Conservation (phyloP, 495 filamentous ascomycete species). For the Bryoglossum gracile region DNA sequence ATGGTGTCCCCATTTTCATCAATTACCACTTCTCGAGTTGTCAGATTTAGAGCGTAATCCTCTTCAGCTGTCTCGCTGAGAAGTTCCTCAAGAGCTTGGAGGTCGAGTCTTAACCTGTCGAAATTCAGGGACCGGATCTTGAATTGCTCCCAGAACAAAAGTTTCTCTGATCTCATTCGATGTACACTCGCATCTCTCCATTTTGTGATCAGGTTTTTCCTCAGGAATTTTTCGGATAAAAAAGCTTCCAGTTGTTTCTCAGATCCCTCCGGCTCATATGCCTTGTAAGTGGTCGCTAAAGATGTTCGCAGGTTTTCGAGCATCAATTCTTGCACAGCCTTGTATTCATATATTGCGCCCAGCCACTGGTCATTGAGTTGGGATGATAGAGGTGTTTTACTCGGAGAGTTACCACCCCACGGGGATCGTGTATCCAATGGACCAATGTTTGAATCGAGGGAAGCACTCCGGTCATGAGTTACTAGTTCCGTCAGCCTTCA, state of each 20-base stretch:
- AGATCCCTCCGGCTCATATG: conserved; percentile 27
- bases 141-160: conserved; percentile 25
- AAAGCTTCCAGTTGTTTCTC: conserved; percentile 23
- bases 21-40: conserved; percentile 19
- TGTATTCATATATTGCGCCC: conserved; percentile 28
- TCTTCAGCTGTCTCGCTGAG: conserved; percentile 1
- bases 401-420: conserved; percentile 7
- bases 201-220: conserved; percentile 23
- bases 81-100: conserved; percentile 14
- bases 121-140: conserved; percentile 19
- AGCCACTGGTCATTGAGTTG: conserved; percentile 24
- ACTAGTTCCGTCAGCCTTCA: conserved; percentile 7
- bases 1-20: conserved; percentile 28
- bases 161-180: conserved; percentile 27
- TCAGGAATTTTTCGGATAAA: conserved; percentile 22
- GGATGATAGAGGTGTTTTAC: conserved; percentile 3
- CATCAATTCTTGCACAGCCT: conserved; percentile 26
- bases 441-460: conserved; percentile 14
- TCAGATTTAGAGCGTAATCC: conserved; percentile 4
- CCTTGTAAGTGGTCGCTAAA: conserved; percentile 26
- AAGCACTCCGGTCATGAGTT: conserved; percentile 5
- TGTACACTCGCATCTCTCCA: conserved; percentile 31
- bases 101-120: conserved; percentile 19
- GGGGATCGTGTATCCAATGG: conserved; percentile 17
- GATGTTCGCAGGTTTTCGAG: conserved; percentile 22